Evolutionary conservation across 2,329 filamentous ascomycete species (phyloP).

Genomic region (Grosmannia penicillata): DNA sequence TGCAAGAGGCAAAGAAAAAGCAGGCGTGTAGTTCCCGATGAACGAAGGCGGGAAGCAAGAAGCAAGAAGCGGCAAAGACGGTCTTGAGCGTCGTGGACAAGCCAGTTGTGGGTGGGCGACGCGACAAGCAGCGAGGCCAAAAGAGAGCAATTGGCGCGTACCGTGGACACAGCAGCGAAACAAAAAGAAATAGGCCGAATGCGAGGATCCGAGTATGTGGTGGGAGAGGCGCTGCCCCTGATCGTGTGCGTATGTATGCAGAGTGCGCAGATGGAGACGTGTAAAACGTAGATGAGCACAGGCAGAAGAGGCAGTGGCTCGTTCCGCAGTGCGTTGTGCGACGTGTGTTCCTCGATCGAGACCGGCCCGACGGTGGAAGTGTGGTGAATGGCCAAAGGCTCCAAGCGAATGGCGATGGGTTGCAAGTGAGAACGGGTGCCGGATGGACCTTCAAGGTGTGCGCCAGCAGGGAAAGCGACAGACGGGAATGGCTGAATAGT

Average conservation of each 20-base stretch:
- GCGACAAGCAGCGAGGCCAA: background rate
- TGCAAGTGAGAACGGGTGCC: background rate
- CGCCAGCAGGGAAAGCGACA: slow-evolving; percentile 5
- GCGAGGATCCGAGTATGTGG: background rate
- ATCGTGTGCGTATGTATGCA: background rate
- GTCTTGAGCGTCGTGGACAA: background rate
- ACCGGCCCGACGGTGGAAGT: slow-evolving; percentile 19
- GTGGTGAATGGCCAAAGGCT: slow-evolving; percentile 9
- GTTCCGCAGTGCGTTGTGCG: background rate
- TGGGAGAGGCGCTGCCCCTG: slow-evolving; percentile 11
- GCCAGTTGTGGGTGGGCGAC: slow-evolving; percentile 1
- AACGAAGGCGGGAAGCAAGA: background rate
- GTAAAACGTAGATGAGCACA: slow-evolving; percentile 1
- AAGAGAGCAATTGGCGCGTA: background rate
- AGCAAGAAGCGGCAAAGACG: background rate
- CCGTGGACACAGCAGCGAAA: background rate
- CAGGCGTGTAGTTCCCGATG: background rate
- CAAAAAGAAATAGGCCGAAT: background rate
- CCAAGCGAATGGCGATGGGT: slow-evolving; percentile 13
- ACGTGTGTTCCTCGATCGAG: slow-evolving; percentile 12
- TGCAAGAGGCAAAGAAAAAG: background rate
- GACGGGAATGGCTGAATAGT: background rate
- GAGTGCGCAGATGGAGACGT: slow-evolving; percentile 1
- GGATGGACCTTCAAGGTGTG: slow-evolving; percentile 13
- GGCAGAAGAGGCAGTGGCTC: background rate